A percentile compares a stretch with the other conserved stretches of the same genome.
These are phyloP conservation scores for Fusarium veterinarium DNA, from an alignment of 2,329 filamentous ascomycete species.

Conservation along the genomic window DNA sequence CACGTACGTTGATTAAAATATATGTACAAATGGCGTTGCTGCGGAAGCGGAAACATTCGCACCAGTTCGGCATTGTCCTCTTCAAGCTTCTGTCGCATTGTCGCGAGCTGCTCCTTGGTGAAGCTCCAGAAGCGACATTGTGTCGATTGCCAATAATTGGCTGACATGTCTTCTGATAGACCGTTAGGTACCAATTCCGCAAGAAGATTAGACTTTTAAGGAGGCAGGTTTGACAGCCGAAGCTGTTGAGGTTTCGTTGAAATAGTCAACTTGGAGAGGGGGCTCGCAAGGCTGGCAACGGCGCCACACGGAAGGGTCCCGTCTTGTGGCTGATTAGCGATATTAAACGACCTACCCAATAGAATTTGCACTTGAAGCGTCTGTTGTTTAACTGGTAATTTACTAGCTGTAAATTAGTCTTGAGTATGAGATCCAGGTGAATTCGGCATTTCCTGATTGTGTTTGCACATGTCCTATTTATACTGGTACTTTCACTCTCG, in stretches of 20 bases:
- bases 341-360: constrained; percentile 1
- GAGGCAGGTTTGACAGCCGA: background rate
- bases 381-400: background rate
- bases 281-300: constrained; percentile 25
- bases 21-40: constrained; percentile 84
- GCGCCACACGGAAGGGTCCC: constrained; percentile 19
- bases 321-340: constrained; percentile 34
- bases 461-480: background rate
- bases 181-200: constrained; percentile 13
- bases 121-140: constrained; percentile 93
- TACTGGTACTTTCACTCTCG: background rate
- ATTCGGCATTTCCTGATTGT: background rate
- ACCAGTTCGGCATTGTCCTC: constrained; percentile 80
- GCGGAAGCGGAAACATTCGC: constrained; percentile 84
- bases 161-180: constrained; percentile 72
- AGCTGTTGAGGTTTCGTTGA: constrained; percentile 16
- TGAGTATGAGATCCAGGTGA: background rate
- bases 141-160: constrained; percentile 96
- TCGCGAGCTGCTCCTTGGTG: constrained; percentile 80
- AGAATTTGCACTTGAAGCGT: background rate
- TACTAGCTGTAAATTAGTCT: background rate
- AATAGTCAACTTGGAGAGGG: constrained; percentile 6
- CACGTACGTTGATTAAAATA: constrained; percentile 88
- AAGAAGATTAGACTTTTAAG: background rate
- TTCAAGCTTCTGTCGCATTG: constrained; percentile 80